These are phyloP conservation scores for Cadophora malorum DNA, from an alignment of 2,329 filamentous ascomycete genomes.

Conservation along the genomic window DNA sequence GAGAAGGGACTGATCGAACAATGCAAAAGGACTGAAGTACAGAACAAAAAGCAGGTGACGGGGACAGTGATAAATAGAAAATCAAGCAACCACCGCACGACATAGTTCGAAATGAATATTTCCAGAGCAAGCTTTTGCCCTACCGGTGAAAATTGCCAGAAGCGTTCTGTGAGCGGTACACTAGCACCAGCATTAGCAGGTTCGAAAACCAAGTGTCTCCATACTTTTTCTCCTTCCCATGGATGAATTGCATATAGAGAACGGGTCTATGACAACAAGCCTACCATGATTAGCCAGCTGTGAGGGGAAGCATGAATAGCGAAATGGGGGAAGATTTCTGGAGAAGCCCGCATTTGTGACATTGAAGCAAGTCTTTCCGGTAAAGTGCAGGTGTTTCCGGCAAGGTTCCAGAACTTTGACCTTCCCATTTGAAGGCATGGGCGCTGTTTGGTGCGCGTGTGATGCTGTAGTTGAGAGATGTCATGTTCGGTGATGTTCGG, in stretches of 20 bases:
- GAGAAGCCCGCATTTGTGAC: neutral
- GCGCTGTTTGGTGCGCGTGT: neutral
- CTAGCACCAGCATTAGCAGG: neutral
- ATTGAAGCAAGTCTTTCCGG: neutral
- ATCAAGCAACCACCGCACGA: neutral
- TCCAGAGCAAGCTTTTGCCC: neutral
- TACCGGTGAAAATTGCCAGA: constrained; percentile 15
- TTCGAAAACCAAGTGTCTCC: neutral
- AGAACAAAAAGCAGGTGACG: neutral
- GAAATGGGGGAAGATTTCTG: neutral
- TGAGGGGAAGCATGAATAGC: neutral
- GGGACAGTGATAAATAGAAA: neutral
- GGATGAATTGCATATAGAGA: neutral
- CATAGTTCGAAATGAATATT: neutral
- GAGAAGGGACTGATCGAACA: neutral
- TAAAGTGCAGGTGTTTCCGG: neutral
- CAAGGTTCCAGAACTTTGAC: neutral
- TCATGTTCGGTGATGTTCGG: neutral
- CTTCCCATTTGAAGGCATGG: neutral
- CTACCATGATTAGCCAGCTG: neutral
- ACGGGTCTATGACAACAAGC: constrained; percentile 5
- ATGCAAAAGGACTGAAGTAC: neutral
- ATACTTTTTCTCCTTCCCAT: neutral
- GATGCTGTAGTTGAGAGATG: neutral
- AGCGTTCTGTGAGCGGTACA: neutral